These are phyloP conservation scores for Quercus phellos DNA, from an alignment of 331 rosid genomes.

Conservation along the genomic window DNA sequence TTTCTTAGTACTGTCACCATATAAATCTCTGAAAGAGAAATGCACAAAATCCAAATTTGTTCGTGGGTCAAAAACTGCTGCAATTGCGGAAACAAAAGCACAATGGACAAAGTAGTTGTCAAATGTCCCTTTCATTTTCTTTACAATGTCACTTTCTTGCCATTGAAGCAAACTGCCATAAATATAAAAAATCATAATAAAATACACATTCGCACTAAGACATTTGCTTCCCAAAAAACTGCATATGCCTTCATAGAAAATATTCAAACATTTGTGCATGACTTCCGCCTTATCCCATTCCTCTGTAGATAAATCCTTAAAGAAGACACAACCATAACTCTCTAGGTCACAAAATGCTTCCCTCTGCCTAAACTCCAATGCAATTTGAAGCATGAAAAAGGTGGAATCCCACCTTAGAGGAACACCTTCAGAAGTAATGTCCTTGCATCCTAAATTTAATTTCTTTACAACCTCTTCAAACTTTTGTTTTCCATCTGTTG, in stretches of 20 bases:
- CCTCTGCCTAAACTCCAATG: too few relatives aligned
- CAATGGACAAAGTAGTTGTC: too few relatives aligned
- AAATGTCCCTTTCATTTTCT: too few relatives aligned
- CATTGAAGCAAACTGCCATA: rapidly evolving
- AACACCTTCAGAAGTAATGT: not conserved
- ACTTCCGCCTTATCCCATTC: not conserved
- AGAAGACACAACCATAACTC: not conserved
- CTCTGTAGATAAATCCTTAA: not conserved
- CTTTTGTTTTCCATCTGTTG: not conserved
- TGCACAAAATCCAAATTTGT: not conserved
- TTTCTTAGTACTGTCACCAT: rapidly evolving
- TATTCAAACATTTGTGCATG: not conserved
- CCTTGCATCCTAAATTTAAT: not conserved
- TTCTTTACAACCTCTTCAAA: not conserved
- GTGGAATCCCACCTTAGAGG: not conserved
- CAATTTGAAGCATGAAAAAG: too few relatives aligned
- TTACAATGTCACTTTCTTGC: not conserved
- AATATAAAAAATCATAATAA: not conserved
- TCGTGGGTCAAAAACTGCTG: not conserved
- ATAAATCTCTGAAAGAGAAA: not conserved
- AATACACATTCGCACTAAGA: not conserved
- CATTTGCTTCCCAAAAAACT: too few relatives aligned
- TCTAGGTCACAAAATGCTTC: not conserved
- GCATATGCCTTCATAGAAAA: not conserved
- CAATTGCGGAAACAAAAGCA: not conserved